Evolutionary conservation across 1,284 basidiomycete genomes (phyloP).

Genomic region (Apiotrichum veenhuisii): DNA sequence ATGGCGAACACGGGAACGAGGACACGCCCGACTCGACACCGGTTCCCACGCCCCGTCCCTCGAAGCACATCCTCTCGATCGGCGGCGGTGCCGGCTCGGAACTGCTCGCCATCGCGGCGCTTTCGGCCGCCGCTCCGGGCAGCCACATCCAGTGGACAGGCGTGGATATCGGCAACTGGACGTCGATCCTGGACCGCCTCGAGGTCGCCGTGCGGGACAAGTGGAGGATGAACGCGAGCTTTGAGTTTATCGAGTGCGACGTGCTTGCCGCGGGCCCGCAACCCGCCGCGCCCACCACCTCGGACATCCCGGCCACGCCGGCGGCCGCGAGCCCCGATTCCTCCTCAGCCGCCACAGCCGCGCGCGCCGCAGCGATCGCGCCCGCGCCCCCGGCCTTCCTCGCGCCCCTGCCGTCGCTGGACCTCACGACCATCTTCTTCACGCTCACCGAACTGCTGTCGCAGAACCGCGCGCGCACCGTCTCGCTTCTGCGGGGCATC

Average conservation of each 20-base stretch:
- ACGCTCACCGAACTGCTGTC: conserved; percentile 51
- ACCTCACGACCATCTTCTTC: conserved; percentile 50
- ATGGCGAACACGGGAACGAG: not conserved
- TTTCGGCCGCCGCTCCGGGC: conserved; percentile 20
- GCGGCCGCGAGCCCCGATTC: too few species aligned
- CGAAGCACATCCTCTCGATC: conserved; percentile 38
- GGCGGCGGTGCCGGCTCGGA: conserved; percentile 52
- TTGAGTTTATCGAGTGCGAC: conserved; percentile 37
- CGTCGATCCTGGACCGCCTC: conserved; percentile 29
- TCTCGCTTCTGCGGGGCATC: conserved; percentile 44
- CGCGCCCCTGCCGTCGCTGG: conserved; percentile 23
- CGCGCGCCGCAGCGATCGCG: too few species aligned
- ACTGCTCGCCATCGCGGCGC: conserved; percentile 44
- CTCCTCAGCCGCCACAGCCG: not conserved
- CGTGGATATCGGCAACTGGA: conserved; percentile 48
- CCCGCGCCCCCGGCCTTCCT: not conserved
- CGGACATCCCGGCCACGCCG: too few species aligned
- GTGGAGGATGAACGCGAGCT: conserved; percentile 28
- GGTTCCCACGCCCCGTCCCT: not conserved
- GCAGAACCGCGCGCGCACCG: conserved; percentile 45
- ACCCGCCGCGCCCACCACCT: too few species aligned
- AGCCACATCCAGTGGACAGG: conserved; percentile 27
- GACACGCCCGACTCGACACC: not conserved
- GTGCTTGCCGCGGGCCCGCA: conserved; percentile 25
- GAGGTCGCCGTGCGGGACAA: conserved; percentile 18